These are phyloP conservation scores for Aspergillus alliaceus DNA, from an alignment of 2,329 filamentous ascomycete species.

Conservation along the genomic window DNA sequence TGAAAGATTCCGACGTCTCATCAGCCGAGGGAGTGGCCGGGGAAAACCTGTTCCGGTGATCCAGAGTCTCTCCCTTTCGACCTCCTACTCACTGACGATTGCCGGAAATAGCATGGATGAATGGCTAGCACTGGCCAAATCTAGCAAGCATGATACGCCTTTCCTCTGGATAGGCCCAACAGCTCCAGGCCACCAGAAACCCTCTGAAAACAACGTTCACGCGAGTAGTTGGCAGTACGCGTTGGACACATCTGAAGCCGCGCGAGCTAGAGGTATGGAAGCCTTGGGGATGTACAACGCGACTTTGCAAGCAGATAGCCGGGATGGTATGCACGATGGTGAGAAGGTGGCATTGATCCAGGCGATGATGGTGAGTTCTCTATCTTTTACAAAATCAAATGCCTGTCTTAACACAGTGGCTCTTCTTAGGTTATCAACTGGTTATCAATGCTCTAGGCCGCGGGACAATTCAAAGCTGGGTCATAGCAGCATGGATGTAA, in stretches of 20 bases:
- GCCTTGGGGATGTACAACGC: constrained; percentile 46
- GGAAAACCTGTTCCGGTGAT: constrained; percentile 44
- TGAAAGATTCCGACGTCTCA: constrained; percentile 31
- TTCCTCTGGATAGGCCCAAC: constrained; percentile 46
- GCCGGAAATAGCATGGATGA: constrained; percentile 40
- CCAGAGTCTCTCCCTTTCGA: constrained; percentile 37
- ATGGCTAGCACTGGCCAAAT: constrained; percentile 38
- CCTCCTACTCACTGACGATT: constrained; percentile 27
- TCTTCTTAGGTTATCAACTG: constrained; percentile 22
- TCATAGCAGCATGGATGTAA: not conserved
- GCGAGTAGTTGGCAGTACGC: constrained; percentile 43
- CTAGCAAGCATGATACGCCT: constrained; percentile 38
- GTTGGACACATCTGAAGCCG: constrained; percentile 32
- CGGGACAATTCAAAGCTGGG: not conserved
- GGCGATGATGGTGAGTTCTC: constrained; percentile 42
- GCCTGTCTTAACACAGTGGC: constrained; percentile 1
- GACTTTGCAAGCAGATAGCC: constrained; percentile 41
- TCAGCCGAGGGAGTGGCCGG: constrained; percentile 26
- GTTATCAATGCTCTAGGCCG: constrained; percentile 18
- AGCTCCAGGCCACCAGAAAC: constrained; percentile 38
- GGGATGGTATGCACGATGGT: constrained; percentile 40
- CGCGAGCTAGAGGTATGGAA: constrained; percentile 39
- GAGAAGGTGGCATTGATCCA: constrained; percentile 43
- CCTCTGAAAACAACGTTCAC: constrained; percentile 26
- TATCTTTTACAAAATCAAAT: constrained; percentile 3